Evolutionary conservation across 169 alveolate species (phyloP).

Genomic region (Cryptosporidium canis): DNA sequence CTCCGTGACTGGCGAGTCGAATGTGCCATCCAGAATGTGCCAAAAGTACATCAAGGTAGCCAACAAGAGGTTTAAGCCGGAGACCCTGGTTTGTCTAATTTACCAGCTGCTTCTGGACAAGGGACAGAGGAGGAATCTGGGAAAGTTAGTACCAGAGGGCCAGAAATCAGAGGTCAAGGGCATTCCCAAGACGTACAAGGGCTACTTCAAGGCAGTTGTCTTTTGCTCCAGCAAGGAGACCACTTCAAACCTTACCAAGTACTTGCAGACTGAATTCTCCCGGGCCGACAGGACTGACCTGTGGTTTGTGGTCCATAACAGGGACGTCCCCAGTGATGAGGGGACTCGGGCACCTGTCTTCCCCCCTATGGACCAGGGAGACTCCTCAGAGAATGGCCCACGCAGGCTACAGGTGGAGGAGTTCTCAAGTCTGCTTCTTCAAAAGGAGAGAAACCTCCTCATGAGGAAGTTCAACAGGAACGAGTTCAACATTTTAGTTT

Average conservation of each 20-base stretch:
- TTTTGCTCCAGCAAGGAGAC: conserved; percentile 63
- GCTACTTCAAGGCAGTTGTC: conserved; percentile 11
- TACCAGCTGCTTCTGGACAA: conserved; percentile 14
- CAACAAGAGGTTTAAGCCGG: conserved; percentile 21
- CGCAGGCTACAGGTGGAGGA: conserved; percentile 16
- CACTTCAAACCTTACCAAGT: conserved; percentile 18
- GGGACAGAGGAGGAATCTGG: background rate
- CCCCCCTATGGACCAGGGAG: too few relatives aligned
- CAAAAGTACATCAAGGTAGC: conserved; percentile 33
- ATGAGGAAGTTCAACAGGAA: conserved; percentile 31
- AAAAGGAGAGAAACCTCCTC: conserved; percentile 50
- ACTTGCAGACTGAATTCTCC: conserved; percentile 17
- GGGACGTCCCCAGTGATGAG: background rate
- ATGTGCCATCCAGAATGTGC: conserved; percentile 51
- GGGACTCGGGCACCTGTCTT: too few relatives aligned
- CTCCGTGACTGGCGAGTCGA: conserved; percentile 50
- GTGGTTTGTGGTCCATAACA: background rate
- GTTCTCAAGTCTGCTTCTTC: conserved; percentile 44
- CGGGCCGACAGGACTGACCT: background rate
- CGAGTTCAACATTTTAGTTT: conserved; percentile 80
- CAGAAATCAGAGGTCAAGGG: background rate
- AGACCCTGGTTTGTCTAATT: conserved; percentile 21
- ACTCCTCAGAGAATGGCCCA: background rate
- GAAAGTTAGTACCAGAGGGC: background rate
- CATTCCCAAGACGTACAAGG: conserved; percentile 23